Evolutionary conservation across 495 filamentous ascomycete genomes (phyloP).

Genomic region (Tuber aestivum): DNA sequence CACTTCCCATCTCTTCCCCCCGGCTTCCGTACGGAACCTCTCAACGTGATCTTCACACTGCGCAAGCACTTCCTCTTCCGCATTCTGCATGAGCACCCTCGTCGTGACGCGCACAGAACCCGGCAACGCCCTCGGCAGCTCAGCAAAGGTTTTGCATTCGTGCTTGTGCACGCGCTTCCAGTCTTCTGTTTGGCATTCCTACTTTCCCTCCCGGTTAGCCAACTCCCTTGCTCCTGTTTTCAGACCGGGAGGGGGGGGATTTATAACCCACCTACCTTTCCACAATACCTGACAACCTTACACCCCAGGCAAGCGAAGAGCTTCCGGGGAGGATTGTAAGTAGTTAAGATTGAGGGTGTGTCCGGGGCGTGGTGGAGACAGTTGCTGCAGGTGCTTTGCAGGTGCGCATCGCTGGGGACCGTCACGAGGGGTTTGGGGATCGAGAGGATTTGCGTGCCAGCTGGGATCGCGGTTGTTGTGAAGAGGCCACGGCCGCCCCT

Average conservation of each 20-base stretch:
- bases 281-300: slow-evolving; percentile 59
- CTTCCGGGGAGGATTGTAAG: not conserved
- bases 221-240: slow-evolving; percentile 8
- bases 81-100: slow-evolving; percentile 50
- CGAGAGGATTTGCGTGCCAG: slow-evolving; percentile 19
- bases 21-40: slow-evolving; percentile 45
- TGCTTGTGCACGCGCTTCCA: slow-evolving; percentile 58
- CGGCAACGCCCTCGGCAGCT: slow-evolving; percentile 51
- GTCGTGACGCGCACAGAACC: slow-evolving; percentile 54
- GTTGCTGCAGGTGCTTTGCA: slow-evolving; percentile 30
- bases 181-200: slow-evolving; percentile 58
- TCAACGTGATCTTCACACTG: slow-evolving; percentile 49
- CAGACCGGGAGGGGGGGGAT: slow-evolving; percentile 29
- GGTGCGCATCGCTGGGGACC: slow-evolving; percentile 35
- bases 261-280: slow-evolving; percentile 49
- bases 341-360: not conserved
- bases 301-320: slow-evolving; percentile 54
- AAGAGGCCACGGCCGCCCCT: slow-evolving; percentile 37
- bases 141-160: slow-evolving; percentile 55
- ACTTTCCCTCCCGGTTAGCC: not conserved
- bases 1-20: slow-evolving; percentile 45
- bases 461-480: slow-evolving; percentile 25
- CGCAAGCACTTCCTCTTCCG: slow-evolving; percentile 33
- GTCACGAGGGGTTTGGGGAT: slow-evolving; percentile 32
- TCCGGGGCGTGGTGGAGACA: slow-evolving; percentile 10